A percentile compares a stretch with the other conserved stretches of the same genome.
Conservation (phyloP, 345 rosid species). For the Melaleuca alternifolia region DNA sequence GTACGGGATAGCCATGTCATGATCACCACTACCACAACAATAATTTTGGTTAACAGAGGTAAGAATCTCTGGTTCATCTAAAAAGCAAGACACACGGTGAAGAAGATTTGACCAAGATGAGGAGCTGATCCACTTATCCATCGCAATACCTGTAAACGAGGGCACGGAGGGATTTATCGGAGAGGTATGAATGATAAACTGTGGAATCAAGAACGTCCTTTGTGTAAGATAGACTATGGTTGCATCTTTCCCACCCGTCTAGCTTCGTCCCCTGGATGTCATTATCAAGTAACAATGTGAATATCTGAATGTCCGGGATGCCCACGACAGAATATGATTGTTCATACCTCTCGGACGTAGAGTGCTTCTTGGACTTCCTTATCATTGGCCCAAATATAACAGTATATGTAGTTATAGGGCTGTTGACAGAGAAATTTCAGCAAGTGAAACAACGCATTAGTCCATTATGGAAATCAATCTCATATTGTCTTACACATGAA, state of each 20-base stretch:
- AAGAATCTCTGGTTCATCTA: not conserved
- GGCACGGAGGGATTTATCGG: slow-evolving; percentile 1
- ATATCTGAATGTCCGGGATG: not conserved
- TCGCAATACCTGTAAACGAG: slow-evolving; percentile 10
- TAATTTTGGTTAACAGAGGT: not conserved
- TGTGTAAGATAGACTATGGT: slow-evolving; percentile 2
- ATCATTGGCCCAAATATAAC: slow-evolving; percentile 23
- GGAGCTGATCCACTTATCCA: not conserved
- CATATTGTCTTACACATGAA: not conserved
- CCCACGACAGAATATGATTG: not conserved
- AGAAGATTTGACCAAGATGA: not conserved
- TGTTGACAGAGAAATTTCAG: not conserved
- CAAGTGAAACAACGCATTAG: not conserved
- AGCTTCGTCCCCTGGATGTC: slow-evolving; percentile 5
- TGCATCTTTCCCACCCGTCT: slow-evolving; percentile 18
- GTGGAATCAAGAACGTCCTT: not conserved
- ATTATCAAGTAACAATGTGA: too few relatives aligned
- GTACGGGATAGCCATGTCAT: slow-evolving; percentile 10
- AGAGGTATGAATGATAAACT: slow-evolving; percentile 9
- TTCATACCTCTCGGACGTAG: slow-evolving; percentile 11
- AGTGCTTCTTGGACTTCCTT: slow-evolving; percentile 18
- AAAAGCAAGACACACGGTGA: not conserved
- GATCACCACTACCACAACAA: slow-evolving; percentile 16
- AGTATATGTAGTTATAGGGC: not conserved
- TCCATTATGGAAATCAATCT: not conserved